phyloP scores from a whole-genome alignment of 2,329 filamentous ascomycete genomes.

The Stachybotrys elegans region DNA sequence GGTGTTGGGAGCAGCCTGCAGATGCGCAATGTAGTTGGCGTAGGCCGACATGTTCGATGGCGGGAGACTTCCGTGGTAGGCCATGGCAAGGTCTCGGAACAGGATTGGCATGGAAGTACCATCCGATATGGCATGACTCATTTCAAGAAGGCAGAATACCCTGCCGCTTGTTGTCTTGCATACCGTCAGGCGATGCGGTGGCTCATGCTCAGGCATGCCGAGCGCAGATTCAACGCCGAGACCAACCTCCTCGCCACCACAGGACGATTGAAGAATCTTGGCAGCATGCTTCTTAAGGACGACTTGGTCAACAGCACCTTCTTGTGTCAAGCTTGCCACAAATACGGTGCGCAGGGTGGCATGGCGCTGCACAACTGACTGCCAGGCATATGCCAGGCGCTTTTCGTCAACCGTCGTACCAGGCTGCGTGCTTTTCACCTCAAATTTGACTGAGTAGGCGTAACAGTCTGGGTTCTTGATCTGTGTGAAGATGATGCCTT shows the following conservation, averaged over 20 bases:
- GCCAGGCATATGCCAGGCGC: slow-evolving; percentile 13
- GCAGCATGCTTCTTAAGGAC: slow-evolving; percentile 10
- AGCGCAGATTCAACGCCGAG: neutral
- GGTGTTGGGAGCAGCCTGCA: neutral
- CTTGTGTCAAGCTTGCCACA: slow-evolving; percentile 7
- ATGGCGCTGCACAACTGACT: slow-evolving; percentile 12
- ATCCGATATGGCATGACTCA: slow-evolving; percentile 16
- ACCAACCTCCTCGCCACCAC: neutral
- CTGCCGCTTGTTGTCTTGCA: neutral
- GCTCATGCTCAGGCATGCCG: neutral
- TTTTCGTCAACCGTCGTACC: neutral
- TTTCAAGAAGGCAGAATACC: slow-evolving; percentile 11
- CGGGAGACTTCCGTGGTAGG: slow-evolving; percentile 7
- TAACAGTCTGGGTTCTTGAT: slow-evolving; percentile 12
- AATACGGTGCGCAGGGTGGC: slow-evolving; percentile 18
- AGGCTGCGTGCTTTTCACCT: neutral
- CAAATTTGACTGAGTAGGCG: slow-evolving; percentile 16
- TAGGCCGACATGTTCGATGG: slow-evolving; percentile 3
- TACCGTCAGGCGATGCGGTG: slow-evolving; percentile 13
- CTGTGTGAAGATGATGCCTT: slow-evolving; percentile 15
- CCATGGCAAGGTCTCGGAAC: slow-evolving; percentile 11
- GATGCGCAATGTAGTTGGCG: slow-evolving; percentile 10
- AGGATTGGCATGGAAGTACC: slow-evolving; percentile 15
- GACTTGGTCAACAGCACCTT: slow-evolving; percentile 12
- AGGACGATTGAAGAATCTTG: neutral